phyloP scores from a whole-genome alignment of 495 filamentous ascomycete genomes.

The Xylaria venustula region DNA sequence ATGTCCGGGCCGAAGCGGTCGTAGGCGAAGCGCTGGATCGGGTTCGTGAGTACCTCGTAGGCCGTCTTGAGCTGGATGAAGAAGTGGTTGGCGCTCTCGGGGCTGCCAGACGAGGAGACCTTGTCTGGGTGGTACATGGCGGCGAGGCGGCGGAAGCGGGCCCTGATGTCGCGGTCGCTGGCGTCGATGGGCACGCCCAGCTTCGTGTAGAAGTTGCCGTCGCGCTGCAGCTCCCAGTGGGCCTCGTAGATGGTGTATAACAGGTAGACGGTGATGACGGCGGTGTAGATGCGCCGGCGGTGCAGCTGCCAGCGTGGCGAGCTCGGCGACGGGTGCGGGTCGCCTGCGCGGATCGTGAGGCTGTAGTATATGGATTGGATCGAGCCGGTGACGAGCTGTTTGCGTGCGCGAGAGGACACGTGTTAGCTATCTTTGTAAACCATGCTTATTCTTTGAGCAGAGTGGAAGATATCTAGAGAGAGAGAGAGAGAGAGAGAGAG shows the following conservation, averaged over 20 bases:
- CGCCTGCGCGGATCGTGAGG: constrained; percentile 87
- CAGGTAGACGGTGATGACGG: constrained; percentile 79
- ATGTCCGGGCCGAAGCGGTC: constrained; percentile 84
- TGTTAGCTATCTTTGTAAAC: constrained; percentile 6
- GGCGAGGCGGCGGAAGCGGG: constrained; percentile 81
- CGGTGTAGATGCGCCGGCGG: constrained; percentile 76
- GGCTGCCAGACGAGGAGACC: constrained; percentile 26
- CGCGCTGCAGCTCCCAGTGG: constrained; percentile 70
- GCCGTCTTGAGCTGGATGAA: constrained; percentile 82
- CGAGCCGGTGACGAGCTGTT: constrained; percentile 74
- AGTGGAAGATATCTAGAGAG: background rate
- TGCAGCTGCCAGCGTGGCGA: constrained; percentile 66
- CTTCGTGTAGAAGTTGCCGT: constrained; percentile 73
- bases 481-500: background rate
- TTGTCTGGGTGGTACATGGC: constrained; percentile 91
- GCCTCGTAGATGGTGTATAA: constrained; percentile 93
- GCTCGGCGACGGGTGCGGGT: constrained; percentile 74
- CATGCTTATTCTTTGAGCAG: background rate
- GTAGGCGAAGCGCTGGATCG: constrained; percentile 84
- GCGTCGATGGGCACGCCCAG: constrained; percentile 66
- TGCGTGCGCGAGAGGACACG: constrained; percentile 1
- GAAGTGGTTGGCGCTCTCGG: constrained; percentile 53
- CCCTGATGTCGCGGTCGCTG: constrained; percentile 74
- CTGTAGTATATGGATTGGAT: constrained; percentile 81
- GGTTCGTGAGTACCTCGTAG: constrained; percentile 78